Conservation (phyloP, 192 early-diverging fungal genomes). For the Umbelopsis ramanniana region DNA sequence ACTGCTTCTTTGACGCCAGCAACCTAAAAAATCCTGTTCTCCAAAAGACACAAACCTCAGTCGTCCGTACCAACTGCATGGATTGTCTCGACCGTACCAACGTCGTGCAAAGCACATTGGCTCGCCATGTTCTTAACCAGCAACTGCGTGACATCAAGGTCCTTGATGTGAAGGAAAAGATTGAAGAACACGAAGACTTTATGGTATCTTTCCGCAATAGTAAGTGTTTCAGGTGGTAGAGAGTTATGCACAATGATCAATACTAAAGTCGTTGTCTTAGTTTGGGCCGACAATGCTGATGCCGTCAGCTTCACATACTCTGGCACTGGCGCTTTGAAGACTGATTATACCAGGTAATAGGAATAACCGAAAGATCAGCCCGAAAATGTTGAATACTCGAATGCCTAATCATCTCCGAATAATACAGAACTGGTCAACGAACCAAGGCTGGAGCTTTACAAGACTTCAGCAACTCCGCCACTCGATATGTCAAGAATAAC, state of each 20-base stretch:
- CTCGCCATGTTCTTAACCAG: constrained; percentile 68
- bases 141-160: constrained; percentile 76
- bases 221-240: constrained; percentile 36
- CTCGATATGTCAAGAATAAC: constrained; percentile 93
- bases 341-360: constrained; percentile 87
- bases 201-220: constrained; percentile 81
- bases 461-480: constrained; percentile 81
- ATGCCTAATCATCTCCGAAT: background rate
- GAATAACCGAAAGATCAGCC: background rate
- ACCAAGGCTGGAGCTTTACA: constrained; percentile 79
- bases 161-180: constrained; percentile 59
- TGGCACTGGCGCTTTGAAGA: constrained; percentile 97
- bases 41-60: constrained; percentile 66
- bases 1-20: constrained; percentile 51
- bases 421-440: constrained; percentile 82
- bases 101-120: constrained; percentile 96
- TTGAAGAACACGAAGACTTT: constrained; percentile 70
- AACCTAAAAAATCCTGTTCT: constrained; percentile 40
- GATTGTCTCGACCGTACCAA: constrained; percentile 99
- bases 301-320: constrained; percentile 88
- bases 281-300: constrained; percentile 99
- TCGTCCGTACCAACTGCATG: constrained; percentile 97
- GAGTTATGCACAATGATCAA: background rate
- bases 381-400: too few relatives aligned
- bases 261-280: constrained; percentile 43